Percentiles rank a stretch among this genome's conserved stretches.
phyloP scores from a whole-genome alignment of 129 eudicot species.

The Calendula officinalis region DNA sequence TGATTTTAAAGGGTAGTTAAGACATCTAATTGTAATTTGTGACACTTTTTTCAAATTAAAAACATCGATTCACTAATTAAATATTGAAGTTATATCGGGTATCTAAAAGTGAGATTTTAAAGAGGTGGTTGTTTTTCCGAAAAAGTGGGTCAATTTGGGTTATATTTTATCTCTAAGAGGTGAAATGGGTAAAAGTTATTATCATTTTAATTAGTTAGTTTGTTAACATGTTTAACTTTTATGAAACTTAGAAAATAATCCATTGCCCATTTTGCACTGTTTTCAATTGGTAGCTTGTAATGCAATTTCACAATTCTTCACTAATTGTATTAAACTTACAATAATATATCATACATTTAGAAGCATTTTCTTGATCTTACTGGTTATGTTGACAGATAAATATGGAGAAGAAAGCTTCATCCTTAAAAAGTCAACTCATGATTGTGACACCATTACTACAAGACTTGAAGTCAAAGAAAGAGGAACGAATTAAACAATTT shows the following conservation, averaged over 20 bases:
- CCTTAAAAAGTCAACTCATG: conserved; percentile 70
- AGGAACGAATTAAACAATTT: conserved; percentile 62
- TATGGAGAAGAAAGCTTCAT: conserved; percentile 46
- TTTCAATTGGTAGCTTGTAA: conserved; percentile 6
- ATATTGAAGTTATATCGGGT: not conserved
- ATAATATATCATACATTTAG: not conserved
- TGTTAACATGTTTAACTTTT: not conserved
- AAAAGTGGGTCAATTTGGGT: not conserved
- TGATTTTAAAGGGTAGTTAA: not conserved
- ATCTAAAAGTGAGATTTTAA: not conserved
- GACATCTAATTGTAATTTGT: not conserved
- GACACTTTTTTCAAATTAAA: conserved; percentile 8
- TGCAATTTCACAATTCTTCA: conserved; percentile 10
- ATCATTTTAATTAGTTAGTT: not conserved
- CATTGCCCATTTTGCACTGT: not conserved
- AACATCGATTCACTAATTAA: not conserved
- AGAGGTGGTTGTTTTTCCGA: not conserved
- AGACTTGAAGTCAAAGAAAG: conserved; percentile 57
- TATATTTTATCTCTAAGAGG: not conserved
- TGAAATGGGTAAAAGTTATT: not conserved
- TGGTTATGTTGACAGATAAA: conserved; percentile 37
- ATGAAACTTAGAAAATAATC: not conserved
- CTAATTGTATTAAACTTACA: not conserved
- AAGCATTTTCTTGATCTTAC: conserved; percentile 7
- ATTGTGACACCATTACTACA: conserved; percentile 58